These are phyloP conservation scores for Scytalidium sp. DNA, from an alignment of 2,329 filamentous ascomycete genomes.

Conservation along the genomic window DNA sequence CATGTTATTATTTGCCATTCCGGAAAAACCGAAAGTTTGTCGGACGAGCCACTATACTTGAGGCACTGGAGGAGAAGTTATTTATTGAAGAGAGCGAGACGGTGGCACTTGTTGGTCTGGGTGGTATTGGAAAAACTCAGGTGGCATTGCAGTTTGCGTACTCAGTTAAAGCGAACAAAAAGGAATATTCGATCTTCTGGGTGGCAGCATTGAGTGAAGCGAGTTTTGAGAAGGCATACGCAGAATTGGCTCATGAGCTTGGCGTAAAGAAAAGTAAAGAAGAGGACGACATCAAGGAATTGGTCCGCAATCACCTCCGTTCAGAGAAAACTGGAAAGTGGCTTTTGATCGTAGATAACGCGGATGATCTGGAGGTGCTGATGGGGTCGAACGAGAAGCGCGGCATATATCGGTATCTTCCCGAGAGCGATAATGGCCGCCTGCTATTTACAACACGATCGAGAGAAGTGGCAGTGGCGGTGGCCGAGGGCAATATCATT, in stretches of 20 bases:
- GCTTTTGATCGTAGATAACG: conserved; percentile 4
- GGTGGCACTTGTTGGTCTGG: conserved; percentile 20
- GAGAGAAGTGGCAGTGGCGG: conserved; percentile 7
- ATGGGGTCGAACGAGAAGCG: conserved; percentile 2
- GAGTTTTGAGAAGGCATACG: conserved; percentile 7
- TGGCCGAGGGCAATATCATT: conserved; percentile 5
- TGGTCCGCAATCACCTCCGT: conserved; percentile 4
- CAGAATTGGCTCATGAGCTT: conserved; percentile 8
- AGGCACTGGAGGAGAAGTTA: conserved; percentile 8
- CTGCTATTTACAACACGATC: conserved; percentile 8
- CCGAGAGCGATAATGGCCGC: conserved; percentile 5
- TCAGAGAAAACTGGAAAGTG: conserved; percentile 8
- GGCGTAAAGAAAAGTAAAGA: conserved; percentile 5
- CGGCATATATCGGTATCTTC: conserved; percentile 7
- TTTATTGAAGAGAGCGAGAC: conserved; percentile 7
- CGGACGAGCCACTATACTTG: conserved; percentile 8
- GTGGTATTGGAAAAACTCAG: conserved; percentile 28
- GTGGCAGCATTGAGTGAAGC: conserved; percentile 11
- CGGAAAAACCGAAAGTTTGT: conserved; percentile 8
- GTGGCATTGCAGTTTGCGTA: conserved; percentile 25
- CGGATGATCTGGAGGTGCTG: conserved; percentile 2
- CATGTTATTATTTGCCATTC: conserved; percentile 3
- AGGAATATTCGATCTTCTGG: conserved; percentile 24
- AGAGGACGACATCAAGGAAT: conserved; percentile 6
- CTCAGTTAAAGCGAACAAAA: conserved; percentile 14